Percentiles rank a stretch among this genome's conserved stretches.
These are phyloP conservation scores for Phyllosticta ampelicida DNA, from an alignment of 2,329 filamentous ascomycete species.

Conservation along the genomic window DNA sequence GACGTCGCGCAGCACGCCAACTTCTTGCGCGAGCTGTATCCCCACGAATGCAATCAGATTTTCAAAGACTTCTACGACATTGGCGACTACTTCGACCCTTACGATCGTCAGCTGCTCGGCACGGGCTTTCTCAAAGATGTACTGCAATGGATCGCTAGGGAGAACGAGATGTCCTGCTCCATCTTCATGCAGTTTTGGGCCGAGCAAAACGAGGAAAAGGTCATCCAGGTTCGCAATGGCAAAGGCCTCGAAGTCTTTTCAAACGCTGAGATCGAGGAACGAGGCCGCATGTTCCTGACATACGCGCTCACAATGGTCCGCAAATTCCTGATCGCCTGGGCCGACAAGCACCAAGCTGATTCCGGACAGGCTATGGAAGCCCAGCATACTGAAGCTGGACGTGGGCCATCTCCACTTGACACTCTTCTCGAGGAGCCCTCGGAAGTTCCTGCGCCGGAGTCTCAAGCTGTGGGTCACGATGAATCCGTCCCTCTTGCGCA, in stretches of 20 bases:
- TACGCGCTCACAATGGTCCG: not conserved
- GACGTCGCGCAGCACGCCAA: slow-evolving; percentile 16
- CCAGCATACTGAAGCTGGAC: not conserved
- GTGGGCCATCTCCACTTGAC: not conserved
- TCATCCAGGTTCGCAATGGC: not conserved
- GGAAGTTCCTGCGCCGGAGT: not conserved
- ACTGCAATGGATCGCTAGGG: slow-evolving; percentile 18
- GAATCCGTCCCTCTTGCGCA: not conserved
- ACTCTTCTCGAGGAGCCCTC: not conserved
- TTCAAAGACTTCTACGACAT: slow-evolving; percentile 16
- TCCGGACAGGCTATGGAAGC: not conserved
- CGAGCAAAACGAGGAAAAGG: slow-evolving; percentile 9
- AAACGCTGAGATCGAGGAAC: not conserved
- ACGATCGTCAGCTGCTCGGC: slow-evolving; percentile 24
- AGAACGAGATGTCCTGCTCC: slow-evolving; percentile 16
- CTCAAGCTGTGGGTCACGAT: not conserved
- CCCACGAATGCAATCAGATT: slow-evolving; percentile 18
- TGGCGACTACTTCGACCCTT: slow-evolving; percentile 24
- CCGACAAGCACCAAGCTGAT: not conserved
- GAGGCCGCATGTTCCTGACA: not conserved
- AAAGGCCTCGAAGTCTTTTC: not conserved
- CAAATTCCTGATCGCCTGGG: not conserved
- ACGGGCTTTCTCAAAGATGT: slow-evolving; percentile 19
- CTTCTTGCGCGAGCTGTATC: slow-evolving; percentile 18
- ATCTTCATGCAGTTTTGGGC: slow-evolving; percentile 19